Evolutionary conservation across 2,329 filamentous ascomycete genomes (phyloP), one percentile per base, ranked within the genome.

Genomic region (Trichoderma koningii): DNA sequence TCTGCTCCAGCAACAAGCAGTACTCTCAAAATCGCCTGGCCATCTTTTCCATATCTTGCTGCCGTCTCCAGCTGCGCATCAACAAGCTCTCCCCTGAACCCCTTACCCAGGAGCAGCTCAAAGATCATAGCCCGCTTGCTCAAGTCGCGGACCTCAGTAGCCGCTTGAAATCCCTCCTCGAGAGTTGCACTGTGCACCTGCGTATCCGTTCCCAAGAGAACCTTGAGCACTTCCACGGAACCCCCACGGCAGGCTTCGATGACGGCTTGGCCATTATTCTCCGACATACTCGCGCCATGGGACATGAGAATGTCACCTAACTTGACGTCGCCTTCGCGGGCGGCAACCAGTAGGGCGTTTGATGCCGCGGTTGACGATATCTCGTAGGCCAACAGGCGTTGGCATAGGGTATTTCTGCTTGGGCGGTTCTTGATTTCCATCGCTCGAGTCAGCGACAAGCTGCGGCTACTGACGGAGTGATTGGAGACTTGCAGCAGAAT

Each of bases 241-340:
- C 84, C 85, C 0, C 80, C 79, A 2, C 81, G 78, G 38, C 83
- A 85, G 0, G 85, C 83, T 67, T 84, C 81, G 1, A 86, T 76
- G 9, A 87, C 77, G 2, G 83, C 82, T 63, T 85, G 81, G 5
- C 84, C 83, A 28, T 82, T 79, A 10, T 80, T 80, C 51, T 81
- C 79, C 3, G 83, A 80, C 3, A 83, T 78, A 51, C 76, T 82
- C 1, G 82, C 85, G 0, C 84, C 84, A 53, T 85, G 77, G 9
- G 78, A 74, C 57, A 86, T 79, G 7, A 87, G 76, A 1, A 85
- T 73, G 34, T 78, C 78, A 17, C 82, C 82, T 1, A 86, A 78
- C 7, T 77, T 74, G 9, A 85, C 66, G 66, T 87, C 85, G 1
- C 82, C 82, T 19, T 85, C 82, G 0, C 81, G 76, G 0, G 83